Percentiles rank a stretch among this genome's conserved stretches.
Conservation (phyloP, 257 asterid species). For the Ilex aquifolium region DNA sequence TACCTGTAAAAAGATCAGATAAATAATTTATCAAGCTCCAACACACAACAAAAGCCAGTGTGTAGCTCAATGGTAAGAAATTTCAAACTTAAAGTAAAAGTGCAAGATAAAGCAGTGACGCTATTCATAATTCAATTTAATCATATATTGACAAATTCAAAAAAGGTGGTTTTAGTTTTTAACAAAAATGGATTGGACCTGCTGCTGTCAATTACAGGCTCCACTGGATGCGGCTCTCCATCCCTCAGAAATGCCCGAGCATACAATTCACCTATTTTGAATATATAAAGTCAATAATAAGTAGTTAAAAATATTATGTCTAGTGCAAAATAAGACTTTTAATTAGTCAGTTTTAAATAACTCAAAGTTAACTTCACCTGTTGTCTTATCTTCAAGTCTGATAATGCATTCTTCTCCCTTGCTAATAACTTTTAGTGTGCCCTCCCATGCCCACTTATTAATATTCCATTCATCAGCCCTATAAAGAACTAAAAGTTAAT, state of each 20-base stretch:
- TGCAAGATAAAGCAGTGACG: too few species aligned
- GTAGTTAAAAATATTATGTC: too few species aligned
- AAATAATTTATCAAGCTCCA: neutral
- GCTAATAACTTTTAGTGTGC: slow-evolving; percentile 73
- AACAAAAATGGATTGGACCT: slow-evolving; percentile 39
- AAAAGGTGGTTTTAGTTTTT: slow-evolving; percentile 1
- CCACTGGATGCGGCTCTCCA: slow-evolving; percentile 98
- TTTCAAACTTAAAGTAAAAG: too few species aligned
- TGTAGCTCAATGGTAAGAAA: too few species aligned
- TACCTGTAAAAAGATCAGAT: slow-evolving; percentile 53
- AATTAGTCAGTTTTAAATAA: too few species aligned
- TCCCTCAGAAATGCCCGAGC: slow-evolving; percentile 96
- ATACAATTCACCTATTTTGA: slow-evolving; percentile 74
- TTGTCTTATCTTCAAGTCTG: slow-evolving; percentile 77
- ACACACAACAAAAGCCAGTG: too few species aligned
- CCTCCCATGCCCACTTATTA: slow-evolving; percentile 99
- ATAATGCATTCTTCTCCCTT: slow-evolving; percentile 95
- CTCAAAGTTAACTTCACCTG: slow-evolving; percentile 38
- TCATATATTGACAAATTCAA: neutral
- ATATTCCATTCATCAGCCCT: slow-evolving; percentile 99
- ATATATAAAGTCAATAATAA: neutral
- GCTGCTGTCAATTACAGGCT: slow-evolving; percentile 98
- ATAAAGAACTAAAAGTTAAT: slow-evolving; percentile 15
- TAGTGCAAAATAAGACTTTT: too few species aligned
- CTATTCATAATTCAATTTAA: neutral